Percentiles rank a stretch among this genome's conserved stretches.
Conservation (phyloP, 805 yeast species). For the Myxozyma mucilagina region DNA sequence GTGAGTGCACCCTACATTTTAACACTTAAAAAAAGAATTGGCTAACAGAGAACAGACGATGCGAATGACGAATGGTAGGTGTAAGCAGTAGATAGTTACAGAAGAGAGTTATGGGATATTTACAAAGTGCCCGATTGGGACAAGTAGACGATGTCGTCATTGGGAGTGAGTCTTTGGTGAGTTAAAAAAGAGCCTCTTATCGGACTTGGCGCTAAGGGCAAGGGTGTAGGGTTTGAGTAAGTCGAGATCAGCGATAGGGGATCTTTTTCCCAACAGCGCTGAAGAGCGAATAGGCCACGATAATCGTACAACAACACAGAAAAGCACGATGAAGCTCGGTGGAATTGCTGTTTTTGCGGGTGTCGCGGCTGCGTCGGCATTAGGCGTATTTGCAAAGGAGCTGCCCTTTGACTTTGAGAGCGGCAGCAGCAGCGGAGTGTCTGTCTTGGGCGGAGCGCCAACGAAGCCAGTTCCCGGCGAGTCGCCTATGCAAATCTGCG, state of each 20-base stretch:
- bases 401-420: slow-evolving; percentile 22
- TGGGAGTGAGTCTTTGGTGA: no score
- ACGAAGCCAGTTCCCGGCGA: slow-evolving; percentile 77
- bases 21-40: neutral
- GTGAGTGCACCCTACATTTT: slow-evolving; percentile 9
- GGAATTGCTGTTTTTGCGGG: slow-evolving; percentile 1
- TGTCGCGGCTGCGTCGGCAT: neutral
- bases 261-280: no score
- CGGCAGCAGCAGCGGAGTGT: neutral
- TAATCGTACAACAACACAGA: no score
- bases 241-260: no score
- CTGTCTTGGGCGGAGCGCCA: slow-evolving; percentile 10
- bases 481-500: slow-evolving; percentile 82
- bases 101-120: no score
- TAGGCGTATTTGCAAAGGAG: slow-evolving; percentile 15
- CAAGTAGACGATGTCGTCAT: no score
- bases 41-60: neutral
- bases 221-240: no score
- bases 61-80: neutral
- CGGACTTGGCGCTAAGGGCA: no score
- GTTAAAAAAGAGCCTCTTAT: no score
- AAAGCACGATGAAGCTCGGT: slow-evolving; percentile 4
- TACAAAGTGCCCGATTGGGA: no score
- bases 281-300: no score
- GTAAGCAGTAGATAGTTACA: no score